These are phyloP conservation scores for Benincasa hispida DNA, from an alignment of 306 rosid genomes.

Conservation along the genomic window DNA sequence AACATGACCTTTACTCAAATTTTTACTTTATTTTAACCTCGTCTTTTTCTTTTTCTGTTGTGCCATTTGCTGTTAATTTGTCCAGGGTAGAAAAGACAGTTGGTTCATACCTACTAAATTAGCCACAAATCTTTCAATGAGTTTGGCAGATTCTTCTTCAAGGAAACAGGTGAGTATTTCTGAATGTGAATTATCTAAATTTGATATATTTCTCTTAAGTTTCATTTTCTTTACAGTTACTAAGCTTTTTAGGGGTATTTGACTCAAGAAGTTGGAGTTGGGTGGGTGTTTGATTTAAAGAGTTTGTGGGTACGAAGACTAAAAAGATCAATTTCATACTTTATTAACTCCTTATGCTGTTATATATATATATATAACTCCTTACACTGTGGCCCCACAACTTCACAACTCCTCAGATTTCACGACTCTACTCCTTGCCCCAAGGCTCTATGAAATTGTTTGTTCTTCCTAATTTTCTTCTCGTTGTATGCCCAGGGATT, in stretches of 20 bases:
- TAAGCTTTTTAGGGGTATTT: neutral
- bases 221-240: neutral
- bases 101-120: conserved; percentile 95
- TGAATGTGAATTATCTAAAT: neutral
- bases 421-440: no score
- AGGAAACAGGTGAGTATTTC: conserved; percentile 50
- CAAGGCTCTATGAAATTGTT: neutral
- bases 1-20: neutral
- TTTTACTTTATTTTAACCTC: conserved; percentile 2
- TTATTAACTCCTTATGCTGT: no score
- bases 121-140: conserved; percentile 90
- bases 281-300: no score
- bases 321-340: no score
- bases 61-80: neutral
- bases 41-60: neutral
- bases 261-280: no score
- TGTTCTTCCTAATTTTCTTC: neutral
- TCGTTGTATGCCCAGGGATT: conserved; percentile 43
- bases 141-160: conserved; percentile 75
- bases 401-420: no score
- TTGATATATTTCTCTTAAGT: neutral
- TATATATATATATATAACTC: no score
- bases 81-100: conserved; percentile 85
- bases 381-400: no score
- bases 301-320: no score